Conservation (phyloP, 2,329 filamentous ascomycete species). For the Fusarium dimerum region DNA sequence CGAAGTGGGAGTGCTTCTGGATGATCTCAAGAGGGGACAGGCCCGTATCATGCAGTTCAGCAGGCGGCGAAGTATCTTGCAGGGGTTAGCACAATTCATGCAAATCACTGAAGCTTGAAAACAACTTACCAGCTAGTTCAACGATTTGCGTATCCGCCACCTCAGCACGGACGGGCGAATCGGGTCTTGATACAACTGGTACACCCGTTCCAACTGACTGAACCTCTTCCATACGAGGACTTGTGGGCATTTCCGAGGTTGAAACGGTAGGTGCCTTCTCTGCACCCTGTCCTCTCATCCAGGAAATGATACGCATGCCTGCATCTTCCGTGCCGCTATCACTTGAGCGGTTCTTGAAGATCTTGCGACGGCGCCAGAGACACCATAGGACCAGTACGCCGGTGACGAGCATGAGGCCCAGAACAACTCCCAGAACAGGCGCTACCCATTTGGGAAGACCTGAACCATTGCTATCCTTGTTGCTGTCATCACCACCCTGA, state of each 20-base stretch:
- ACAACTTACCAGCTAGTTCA: conserved; percentile 48
- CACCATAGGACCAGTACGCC: conserved; percentile 52
- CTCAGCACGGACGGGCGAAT: conserved; percentile 32
- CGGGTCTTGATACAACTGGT: conserved; percentile 8
- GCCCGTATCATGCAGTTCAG: conserved; percentile 48
- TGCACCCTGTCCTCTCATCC: conserved; percentile 49
- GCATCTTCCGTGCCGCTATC: conserved; percentile 48
- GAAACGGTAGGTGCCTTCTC: conserved; percentile 48
- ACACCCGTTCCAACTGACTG: conserved; percentile 18
- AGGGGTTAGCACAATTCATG: not conserved
- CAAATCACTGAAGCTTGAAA: not conserved
- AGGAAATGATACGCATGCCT: conserved; percentile 50
- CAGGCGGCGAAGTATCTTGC: conserved; percentile 44
- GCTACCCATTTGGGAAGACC: conserved; percentile 58
- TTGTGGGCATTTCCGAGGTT: conserved; percentile 41
- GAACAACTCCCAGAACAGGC: conserved; percentile 62
- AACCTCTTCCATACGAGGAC: conserved; percentile 42
- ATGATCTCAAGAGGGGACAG: conserved; percentile 43
- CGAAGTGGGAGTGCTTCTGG: conserved; percentile 33
- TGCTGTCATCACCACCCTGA: conserved; percentile 19
- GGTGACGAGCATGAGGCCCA: conserved; percentile 58
- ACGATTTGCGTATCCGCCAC: conserved; percentile 46
- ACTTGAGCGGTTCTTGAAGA: conserved; percentile 39
- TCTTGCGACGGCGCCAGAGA: conserved; percentile 52
- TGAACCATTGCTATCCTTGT: conserved; percentile 31